Percentiles rank a stretch among this genome's conserved stretches.
Evolutionary conservation across 306 rosid genomes (phyloP).

Genomic region (Clitoria ternatea): DNA sequence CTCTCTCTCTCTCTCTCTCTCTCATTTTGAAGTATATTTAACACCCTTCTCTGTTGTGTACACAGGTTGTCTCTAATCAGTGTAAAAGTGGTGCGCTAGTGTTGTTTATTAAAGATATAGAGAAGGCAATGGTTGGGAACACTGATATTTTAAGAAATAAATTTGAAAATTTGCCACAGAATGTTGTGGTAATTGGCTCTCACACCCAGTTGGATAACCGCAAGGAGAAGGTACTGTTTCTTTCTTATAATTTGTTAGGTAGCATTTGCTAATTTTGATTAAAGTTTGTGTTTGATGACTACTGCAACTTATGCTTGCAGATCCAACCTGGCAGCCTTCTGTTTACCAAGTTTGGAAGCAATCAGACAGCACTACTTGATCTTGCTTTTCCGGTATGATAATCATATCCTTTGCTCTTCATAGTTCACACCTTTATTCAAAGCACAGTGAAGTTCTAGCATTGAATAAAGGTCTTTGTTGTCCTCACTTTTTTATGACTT

Average conservation of each 20-base stretch:
- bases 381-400: slow-evolving; percentile 88
- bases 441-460: slow-evolving; percentile 2
- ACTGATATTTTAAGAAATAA: slow-evolving; percentile 64
- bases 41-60: slow-evolving; percentile 1
- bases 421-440: not conserved
- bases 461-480: not conserved
- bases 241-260: slow-evolving; percentile 15
- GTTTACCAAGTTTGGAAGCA: slow-evolving; percentile 86
- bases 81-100: slow-evolving; percentile 63
- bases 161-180: slow-evolving; percentile 67
- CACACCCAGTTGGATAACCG: slow-evolving; percentile 82
- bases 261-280: not conserved
- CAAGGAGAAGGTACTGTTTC: slow-evolving; percentile 72
- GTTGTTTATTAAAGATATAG: slow-evolving; percentile 82
- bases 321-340: slow-evolving; percentile 77
- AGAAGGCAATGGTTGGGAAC: slow-evolving; percentile 68
- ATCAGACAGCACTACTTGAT: slow-evolving; percentile 92
- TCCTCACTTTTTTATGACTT: not conserved
- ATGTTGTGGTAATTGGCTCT: slow-evolving; percentile 85
- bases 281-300: slow-evolving; percentile 14
- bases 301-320: slow-evolving; percentile 38
- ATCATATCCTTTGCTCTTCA: not conserved
- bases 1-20: too few species aligned
- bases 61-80: slow-evolving; percentile 64
- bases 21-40: slow-evolving; percentile 22